These are phyloP conservation scores for Dipteronia dyeriana DNA, from an alignment of 345 rosid genomes.

Conservation along the genomic window DNA sequence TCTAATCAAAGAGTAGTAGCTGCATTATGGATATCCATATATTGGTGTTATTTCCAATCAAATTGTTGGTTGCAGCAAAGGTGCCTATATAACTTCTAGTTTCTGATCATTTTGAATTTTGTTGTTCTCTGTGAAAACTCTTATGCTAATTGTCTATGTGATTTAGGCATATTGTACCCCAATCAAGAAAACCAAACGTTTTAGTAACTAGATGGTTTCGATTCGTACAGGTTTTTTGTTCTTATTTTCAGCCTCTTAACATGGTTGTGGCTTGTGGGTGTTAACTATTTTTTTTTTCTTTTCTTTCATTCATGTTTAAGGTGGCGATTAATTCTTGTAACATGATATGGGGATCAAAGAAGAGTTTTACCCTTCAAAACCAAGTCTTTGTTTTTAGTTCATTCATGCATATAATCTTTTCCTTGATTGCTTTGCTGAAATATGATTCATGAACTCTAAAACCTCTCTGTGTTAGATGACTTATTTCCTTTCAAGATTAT, in stretches of 20 bases:
- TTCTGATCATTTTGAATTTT: slow-evolving; percentile 34
- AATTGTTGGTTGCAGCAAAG: slow-evolving; percentile 21
- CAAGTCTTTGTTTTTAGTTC: background rate
- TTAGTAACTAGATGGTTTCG: slow-evolving; percentile 35
- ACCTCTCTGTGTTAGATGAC: background rate
- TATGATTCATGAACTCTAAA: background rate
- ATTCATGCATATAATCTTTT: background rate
- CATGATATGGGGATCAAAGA: slow-evolving; percentile 24
- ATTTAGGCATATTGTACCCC: slow-evolving; percentile 37
- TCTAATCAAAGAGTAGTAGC: slow-evolving; percentile 23
- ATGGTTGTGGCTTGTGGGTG: slow-evolving; percentile 24
- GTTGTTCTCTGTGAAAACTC: slow-evolving; percentile 27
- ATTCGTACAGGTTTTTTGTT: slow-evolving; percentile 30
- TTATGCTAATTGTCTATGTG: slow-evolving; percentile 51
- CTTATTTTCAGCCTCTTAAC: slow-evolving; percentile 25
- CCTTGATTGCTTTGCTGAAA: background rate
- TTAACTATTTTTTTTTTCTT: slow-evolving; percentile 8
- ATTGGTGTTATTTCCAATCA: slow-evolving; percentile 16
- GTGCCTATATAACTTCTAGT: slow-evolving; percentile 37
- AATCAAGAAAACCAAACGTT: slow-evolving; percentile 38
- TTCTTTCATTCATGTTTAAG: slow-evolving; percentile 22
- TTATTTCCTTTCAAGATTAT: too few species aligned
- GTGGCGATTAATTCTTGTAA: slow-evolving; percentile 25
- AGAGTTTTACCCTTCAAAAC: slow-evolving; percentile 16
- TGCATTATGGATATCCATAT: background rate